Evolutionary conservation across 495 filamentous ascomycete genomes (phyloP).

Genomic region (Cryomyces antarcticus): DNA sequence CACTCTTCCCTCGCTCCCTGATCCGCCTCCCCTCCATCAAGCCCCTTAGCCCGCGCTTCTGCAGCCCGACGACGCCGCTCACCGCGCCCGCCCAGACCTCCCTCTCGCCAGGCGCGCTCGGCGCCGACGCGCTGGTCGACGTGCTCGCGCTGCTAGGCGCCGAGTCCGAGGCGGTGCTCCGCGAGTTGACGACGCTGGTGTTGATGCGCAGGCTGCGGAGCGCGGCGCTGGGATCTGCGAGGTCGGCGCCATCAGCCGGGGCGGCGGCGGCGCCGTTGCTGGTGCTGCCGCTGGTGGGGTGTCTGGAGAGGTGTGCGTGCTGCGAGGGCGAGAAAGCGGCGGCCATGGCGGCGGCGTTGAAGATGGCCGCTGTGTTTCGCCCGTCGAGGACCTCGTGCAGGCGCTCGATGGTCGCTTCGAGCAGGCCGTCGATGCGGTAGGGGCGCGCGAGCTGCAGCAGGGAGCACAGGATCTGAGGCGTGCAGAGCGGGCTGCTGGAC

Average conservation of each 20-base stretch:
- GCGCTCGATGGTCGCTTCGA: slow-evolving; percentile 80
- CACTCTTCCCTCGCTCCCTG: slow-evolving; percentile 40
- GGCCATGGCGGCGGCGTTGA: slow-evolving; percentile 96
- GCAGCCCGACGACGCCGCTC: slow-evolving; percentile 85
- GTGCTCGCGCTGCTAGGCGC: slow-evolving; percentile 5
- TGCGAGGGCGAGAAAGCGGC: slow-evolving; percentile 20
- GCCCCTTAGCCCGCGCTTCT: slow-evolving; percentile 80
- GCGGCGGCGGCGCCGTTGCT: slow-evolving; percentile 3
- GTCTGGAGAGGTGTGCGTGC: background rate
- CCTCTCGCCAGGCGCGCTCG: slow-evolving; percentile 4
- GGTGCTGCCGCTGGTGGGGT: background rate
- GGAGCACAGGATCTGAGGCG: slow-evolving; percentile 87
- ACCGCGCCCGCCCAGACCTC: slow-evolving; percentile 71
- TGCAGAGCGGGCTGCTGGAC: slow-evolving; percentile 57
- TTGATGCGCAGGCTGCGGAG: slow-evolving; percentile 15
- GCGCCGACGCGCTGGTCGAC: slow-evolving; percentile 3
- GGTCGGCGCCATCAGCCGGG: slow-evolving; percentile 5
- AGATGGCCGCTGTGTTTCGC: slow-evolving; percentile 86
- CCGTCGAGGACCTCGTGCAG: slow-evolving; percentile 81
- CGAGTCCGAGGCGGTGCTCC: slow-evolving; percentile 1
- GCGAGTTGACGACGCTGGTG: slow-evolving; percentile 14
- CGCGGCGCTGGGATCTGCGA: slow-evolving; percentile 2
- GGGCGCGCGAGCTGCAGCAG: slow-evolving; percentile 84
- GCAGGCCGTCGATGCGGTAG: slow-evolving; percentile 76
- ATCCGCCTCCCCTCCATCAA: slow-evolving; percentile 88